phyloP scores from a whole-genome alignment of 495 filamentous ascomycete species.

The Penicillium angulare region DNA sequence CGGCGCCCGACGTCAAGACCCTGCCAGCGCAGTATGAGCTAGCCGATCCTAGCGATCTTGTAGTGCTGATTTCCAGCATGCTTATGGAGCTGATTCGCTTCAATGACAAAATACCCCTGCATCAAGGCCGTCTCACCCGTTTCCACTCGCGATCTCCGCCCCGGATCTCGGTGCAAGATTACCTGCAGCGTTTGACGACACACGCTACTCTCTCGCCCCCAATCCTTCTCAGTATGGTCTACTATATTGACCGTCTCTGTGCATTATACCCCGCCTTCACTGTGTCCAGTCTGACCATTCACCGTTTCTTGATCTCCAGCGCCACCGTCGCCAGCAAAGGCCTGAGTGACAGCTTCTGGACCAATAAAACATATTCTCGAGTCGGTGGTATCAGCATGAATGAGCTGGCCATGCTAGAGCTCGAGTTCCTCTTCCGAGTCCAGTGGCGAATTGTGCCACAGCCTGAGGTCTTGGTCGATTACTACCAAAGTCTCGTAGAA shows the following conservation, averaged over 20 bases:
- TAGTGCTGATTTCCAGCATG: constrained; percentile 91
- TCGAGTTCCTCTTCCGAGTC: constrained; percentile 87
- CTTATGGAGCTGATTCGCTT: constrained; percentile 87
- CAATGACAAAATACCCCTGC: constrained; percentile 85
- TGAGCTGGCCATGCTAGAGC: constrained; percentile 87
- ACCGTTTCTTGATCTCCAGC: constrained; percentile 93
- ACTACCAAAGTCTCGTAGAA: constrained; percentile 84
- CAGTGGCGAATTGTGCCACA: constrained; percentile 97
- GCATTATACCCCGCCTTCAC: constrained; percentile 89
- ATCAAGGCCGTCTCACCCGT: constrained; percentile 79
- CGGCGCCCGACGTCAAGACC: constrained; percentile 61
- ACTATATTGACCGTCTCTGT: constrained; percentile 96
- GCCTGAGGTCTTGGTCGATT: constrained; percentile 87
- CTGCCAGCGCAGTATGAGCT: constrained; percentile 76
- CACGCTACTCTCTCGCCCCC: constrained; percentile 92
- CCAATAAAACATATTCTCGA: constrained; percentile 90
- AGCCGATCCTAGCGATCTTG: constrained; percentile 78
- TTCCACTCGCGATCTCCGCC: constrained; percentile 96
- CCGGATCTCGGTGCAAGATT: constrained; percentile 89
- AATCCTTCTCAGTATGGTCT: constrained; percentile 98
- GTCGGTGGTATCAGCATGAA: constrained; percentile 87
- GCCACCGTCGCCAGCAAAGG: constrained; percentile 96
- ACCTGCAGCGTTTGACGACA: constrained; percentile 85
- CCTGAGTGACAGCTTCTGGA: constrained; percentile 95
- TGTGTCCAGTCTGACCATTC: constrained; percentile 90